phyloP scores from a whole-genome alignment of 2,329 filamentous ascomycete genomes.

The Cylindrodendrum hubeiense region DNA sequence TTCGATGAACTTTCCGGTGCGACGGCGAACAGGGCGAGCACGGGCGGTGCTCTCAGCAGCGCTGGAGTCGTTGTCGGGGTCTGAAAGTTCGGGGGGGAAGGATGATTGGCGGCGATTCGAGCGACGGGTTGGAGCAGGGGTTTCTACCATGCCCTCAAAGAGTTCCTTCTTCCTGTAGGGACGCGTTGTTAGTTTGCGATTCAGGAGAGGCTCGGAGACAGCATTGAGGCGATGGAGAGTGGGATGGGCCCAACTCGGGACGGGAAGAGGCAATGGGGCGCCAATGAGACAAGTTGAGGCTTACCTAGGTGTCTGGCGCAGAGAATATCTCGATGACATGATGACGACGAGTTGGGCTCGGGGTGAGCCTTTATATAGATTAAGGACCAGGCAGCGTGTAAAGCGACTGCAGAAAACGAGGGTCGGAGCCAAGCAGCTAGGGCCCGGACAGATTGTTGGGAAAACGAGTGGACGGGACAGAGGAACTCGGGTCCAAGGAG shows the following conservation, averaged over 20 bases:
- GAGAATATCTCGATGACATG: conserved; percentile 54
- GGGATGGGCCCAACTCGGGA: neutral
- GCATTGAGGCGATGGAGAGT: neutral
- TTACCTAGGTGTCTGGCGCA: conserved; percentile 54
- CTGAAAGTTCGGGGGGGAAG: conserved; percentile 57
- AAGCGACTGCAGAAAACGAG: conserved; percentile 17
- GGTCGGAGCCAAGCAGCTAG: conserved; percentile 7
- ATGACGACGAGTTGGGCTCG: conserved; percentile 30
- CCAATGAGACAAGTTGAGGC: conserved; percentile 26
- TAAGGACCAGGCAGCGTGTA: conserved; percentile 18
- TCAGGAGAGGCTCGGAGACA: neutral
- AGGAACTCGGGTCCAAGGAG: conserved; percentile 8
- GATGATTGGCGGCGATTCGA: conserved; percentile 64
- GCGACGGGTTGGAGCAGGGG: conserved; percentile 56
- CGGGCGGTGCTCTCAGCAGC: conserved; percentile 57
- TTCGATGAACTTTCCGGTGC: conserved; percentile 64
- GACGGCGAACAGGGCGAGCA: conserved; percentile 56
- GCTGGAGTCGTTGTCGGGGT: conserved; percentile 63
- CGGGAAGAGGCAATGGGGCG: neutral
- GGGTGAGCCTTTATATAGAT: conserved; percentile 41
- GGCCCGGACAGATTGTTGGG: conserved; percentile 22
- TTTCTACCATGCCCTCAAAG: conserved; percentile 72
- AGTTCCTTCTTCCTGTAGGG: conserved; percentile 69
- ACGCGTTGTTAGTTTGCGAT: conserved; percentile 20
- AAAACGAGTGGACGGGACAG: conserved; percentile 17